Conservation (phyloP, 441 rosid genomes). For the Euphorbia schlechtendalii region DNA sequence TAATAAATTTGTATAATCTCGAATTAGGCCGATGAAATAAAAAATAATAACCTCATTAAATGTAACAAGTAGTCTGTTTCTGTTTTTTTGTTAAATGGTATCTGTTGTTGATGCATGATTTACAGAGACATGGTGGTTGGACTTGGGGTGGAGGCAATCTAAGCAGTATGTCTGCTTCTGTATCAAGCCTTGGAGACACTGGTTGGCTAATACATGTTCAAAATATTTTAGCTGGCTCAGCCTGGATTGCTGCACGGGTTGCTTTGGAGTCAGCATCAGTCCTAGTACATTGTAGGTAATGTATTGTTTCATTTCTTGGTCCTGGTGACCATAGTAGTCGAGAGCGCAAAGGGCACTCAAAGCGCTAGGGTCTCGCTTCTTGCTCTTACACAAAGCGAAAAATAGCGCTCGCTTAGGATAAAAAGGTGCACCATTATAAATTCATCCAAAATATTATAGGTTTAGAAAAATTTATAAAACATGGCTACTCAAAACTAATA, state of each 20-base stretch:
- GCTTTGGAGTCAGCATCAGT: slow-evolving; percentile 93
- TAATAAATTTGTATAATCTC: too few relatives aligned
- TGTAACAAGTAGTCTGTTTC: not conserved
- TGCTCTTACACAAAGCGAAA: too few relatives aligned
- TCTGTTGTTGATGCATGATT: slow-evolving; percentile 18
- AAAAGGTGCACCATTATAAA: too few relatives aligned
- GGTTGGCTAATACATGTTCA: slow-evolving; percentile 99
- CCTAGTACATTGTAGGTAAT: slow-evolving; percentile 97
- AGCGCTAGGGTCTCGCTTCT: too few relatives aligned
- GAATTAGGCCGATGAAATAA: too few relatives aligned
- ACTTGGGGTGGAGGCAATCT: slow-evolving; percentile 99
- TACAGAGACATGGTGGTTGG: slow-evolving; percentile 97
- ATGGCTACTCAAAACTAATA: too few relatives aligned
- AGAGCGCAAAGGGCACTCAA: too few relatives aligned
- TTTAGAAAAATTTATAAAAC: too few relatives aligned
- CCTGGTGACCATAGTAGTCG: not conserved
- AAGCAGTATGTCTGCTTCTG: slow-evolving; percentile 99
- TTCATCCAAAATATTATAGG: too few relatives aligned
- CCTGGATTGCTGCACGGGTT: slow-evolving; percentile 98
- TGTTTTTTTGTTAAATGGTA: slow-evolving; percentile 8
- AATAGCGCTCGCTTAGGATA: too few relatives aligned
- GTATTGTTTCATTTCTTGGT: slow-evolving; percentile 3
- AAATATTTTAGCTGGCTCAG: slow-evolving; percentile 94
- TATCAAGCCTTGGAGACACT: slow-evolving; percentile 93
- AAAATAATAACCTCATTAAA: too few relatives aligned